Evolutionary conservation across 1,284 basidiomycete genomes (phyloP), one percentile per base, ranked within the genome.

Genomic region (Ustilago hordei): DNA sequence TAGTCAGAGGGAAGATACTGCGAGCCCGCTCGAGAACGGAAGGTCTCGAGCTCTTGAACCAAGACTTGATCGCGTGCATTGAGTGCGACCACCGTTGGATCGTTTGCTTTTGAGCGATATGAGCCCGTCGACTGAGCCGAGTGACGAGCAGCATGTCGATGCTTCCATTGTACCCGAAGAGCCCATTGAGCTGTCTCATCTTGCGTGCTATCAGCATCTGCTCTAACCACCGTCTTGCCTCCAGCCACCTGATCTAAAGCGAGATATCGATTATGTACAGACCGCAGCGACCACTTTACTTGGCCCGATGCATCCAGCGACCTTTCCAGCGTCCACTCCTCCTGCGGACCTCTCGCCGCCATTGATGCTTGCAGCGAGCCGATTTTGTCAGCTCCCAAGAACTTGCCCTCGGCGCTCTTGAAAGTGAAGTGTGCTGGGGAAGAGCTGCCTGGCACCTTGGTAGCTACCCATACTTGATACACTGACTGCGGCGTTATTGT

Each of bases 381-480:
- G 39, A 71, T 56, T 36, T 63, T 67, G 58, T 82, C 81, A 12
- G 74, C 69, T 32, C 76, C 75, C 2, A 84, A 47, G 31, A 81
- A 84, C 55, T 74, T 81, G 55, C 77, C 77, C 36, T 81, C 80
- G 5, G 81, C 79, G 43, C 76, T 78, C 31, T 79, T 78, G 48
- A 84, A 69, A 2, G 80, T 82, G 73, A 75, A 80, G 8, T 64
- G 48, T n/a, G 38, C 43, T 3, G 80, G 68, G 4, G 69, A 47
- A 3, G 57, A 41, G 38, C 68, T 78, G 17, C 74, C 75, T 0
- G 66, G 65, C 3, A 78, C 69, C 19, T 69, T 61, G 53, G 69
- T 81, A 1, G 78, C 78, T 5, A 84, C 74, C 77, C 81, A 84
- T 2, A 84, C 82, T 56, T 84, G 82, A 60, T 83, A 64, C 6